Evolutionary conservation across 169 alveolate genomes (phyloP).

Genomic region (Plasmodium gonderi): DNA sequence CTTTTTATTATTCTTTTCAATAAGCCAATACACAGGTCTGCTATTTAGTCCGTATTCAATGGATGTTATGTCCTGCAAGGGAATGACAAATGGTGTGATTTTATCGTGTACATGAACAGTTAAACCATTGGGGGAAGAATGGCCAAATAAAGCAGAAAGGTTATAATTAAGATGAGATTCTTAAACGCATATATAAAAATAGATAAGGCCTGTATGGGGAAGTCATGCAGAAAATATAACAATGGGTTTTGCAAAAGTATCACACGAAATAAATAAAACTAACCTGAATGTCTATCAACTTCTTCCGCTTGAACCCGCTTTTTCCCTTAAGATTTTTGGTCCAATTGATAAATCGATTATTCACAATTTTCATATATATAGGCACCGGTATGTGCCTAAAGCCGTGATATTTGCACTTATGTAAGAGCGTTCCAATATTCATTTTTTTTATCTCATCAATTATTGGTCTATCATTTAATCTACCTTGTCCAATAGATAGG

Average conservation of each 20-base stretch:
- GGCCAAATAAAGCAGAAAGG: neutral
- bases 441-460: slow-evolving; percentile 32
- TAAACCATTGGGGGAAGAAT: too few species aligned
- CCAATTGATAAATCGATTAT: slow-evolving; percentile 45
- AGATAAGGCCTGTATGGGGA: neutral
- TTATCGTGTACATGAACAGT: neutral
- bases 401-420: slow-evolving; percentile 48
- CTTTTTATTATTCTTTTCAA: slow-evolving; percentile 45
- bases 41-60: slow-evolving; percentile 53
- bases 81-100: neutral
- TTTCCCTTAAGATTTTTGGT: neutral
- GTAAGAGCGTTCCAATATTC: slow-evolving; percentile 10
- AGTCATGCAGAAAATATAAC: neutral
- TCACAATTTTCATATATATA: slow-evolving; percentile 31
- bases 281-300: slow-evolving; percentile 67
- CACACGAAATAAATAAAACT: too few species aligned
- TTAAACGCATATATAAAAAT: too few species aligned
- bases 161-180: neutral
- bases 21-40: slow-evolving; percentile 74
- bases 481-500: slow-evolving; percentile 37
- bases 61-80: slow-evolving; percentile 36
- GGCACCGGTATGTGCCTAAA: slow-evolving; percentile 55
- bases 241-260: neutral
- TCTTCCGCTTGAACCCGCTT: slow-evolving; percentile 25
- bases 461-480: slow-evolving; percentile 52